Base-by-base conservation (phyloP, 495 filamentous ascomycete species). In the Trichoderma asperelloides region DNA sequence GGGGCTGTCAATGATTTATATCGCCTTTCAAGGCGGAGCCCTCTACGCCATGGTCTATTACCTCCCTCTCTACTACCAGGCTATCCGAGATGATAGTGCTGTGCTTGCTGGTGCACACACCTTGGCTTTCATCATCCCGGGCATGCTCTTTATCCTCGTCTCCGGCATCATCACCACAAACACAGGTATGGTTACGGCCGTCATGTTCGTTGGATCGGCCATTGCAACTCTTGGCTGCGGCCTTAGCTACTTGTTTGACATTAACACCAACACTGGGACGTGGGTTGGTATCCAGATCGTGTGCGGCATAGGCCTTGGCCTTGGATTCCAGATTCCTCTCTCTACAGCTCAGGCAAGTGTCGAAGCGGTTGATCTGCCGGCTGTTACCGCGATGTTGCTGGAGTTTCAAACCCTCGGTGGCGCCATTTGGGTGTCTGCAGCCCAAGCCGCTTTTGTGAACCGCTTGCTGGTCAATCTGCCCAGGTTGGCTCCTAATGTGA, bases 261-360 rank as follows among this genome's bases (percentile, higher is more conserved):
- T 69, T 0, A 70, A 69, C 66, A 77, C 77, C 5, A 63, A 66
- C 30, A 69, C 72, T 3, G 68, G 66, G 4, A 67, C 78, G 13
- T 90, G 86, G 87, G 87, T 89, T 62, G 86, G 87, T 2, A 89
- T 85, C 70, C 87, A 89, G 69, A 76, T 87, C 40, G 40, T 90
- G 11, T 83, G 76, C 64, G 87, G 89, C 40, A 68, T 85, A 0
- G 87, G 87, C n/a, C 68, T 84, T 0, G 87, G 87, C 21, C 68
- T 84, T 8, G 87, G 87, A 4, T 77, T 86, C 74, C 86, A 89
- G 68, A 81, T 83, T 40, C 71, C 80, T 8, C 74, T 76, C 5
- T 37, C 33, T 7, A 37, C 33, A 37, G 33, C 33, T 2, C 87
- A 89, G 69, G 80, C 78, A 6, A 76, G 77, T 7, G 75, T 86